A percentile compares a stretch with the other conserved stretches of the same genome.
Conservation (phyloP, 495 filamentous ascomycete species). For the Trypethelium eluteriae region DNA sequence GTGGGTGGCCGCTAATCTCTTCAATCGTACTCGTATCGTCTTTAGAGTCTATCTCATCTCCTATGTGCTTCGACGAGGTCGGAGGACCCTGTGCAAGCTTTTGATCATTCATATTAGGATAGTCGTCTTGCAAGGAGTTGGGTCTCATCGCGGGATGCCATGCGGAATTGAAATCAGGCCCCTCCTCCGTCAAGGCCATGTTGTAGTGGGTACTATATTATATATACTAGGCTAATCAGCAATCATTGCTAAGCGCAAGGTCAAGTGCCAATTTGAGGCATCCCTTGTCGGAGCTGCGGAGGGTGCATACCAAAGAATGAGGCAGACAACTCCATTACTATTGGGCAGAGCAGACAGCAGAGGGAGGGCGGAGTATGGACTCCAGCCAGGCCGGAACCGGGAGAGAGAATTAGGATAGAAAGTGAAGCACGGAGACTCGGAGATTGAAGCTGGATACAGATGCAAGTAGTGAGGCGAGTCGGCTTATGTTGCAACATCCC, state of each 20-base stretch:
- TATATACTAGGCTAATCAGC: constrained; percentile 4
- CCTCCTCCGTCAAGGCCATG: constrained; percentile 1
- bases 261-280: background rate
- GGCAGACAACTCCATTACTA: constrained; percentile 7
- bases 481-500: constrained; percentile 12
- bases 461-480: background rate
- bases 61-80: background rate
- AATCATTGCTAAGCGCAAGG: background rate
- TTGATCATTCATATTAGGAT: background rate
- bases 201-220: background rate
- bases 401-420: constrained; percentile 6
- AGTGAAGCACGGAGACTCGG: background rate
- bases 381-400: background rate
- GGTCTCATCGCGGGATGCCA: constrained; percentile 25
- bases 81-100: background rate
- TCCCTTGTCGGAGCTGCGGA: constrained; percentile 7
- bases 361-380: background rate
- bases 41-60: background rate
- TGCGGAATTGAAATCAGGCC: constrained; percentile 9
- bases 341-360: background rate
- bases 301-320: constrained; percentile 3
- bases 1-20: background rate
- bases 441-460: background rate
- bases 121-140: constrained; percentile 7
- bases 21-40: background rate